Conservation (phyloP, 2,329 filamentous ascomycete genomes). For the Talaromyces rugulosus region DNA sequence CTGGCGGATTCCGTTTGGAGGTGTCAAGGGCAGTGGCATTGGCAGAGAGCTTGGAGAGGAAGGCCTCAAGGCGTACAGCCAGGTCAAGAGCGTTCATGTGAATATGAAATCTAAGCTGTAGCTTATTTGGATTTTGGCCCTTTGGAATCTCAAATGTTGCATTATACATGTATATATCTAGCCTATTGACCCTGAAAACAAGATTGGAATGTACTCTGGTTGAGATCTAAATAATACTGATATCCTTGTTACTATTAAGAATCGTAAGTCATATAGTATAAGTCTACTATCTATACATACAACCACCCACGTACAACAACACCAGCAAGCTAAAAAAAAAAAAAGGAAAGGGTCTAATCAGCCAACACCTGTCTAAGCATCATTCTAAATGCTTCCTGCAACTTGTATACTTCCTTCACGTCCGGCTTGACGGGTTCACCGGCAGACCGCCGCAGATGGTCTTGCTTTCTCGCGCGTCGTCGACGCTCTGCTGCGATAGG, state of each 20-base stretch:
- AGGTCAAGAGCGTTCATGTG: slow-evolving; percentile 40
- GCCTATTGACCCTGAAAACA: background rate
- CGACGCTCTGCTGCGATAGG: slow-evolving; percentile 84
- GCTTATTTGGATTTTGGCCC: background rate
- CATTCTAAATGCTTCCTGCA: slow-evolving; percentile 72
- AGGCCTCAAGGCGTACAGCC: slow-evolving; percentile 36
- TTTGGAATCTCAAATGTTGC: too few relatives aligned
- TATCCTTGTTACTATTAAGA: slow-evolving; percentile 4
- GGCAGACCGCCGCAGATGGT: slow-evolving; percentile 72
- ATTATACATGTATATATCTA: background rate
- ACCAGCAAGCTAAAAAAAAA: background rate
- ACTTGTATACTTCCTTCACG: slow-evolving; percentile 73
- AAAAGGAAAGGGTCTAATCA: slow-evolving; percentile 44
- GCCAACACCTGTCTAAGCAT: slow-evolving; percentile 82
- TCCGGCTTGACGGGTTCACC: slow-evolving; percentile 79
- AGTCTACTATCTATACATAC: background rate
- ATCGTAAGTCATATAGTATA: background rate
- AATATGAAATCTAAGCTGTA: slow-evolving; percentile 35
- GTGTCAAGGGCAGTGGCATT: slow-evolving; percentile 46
- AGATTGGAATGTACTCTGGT: background rate
- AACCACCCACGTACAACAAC: background rate
- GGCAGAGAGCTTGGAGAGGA: slow-evolving; percentile 46
- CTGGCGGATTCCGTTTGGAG: slow-evolving; percentile 39
- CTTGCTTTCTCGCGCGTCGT: slow-evolving; percentile 70
- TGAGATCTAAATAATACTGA: background rate